phyloP scores from a whole-genome alignment of 2,329 filamentous ascomycete species.

The Aspergillus awamori region DNA sequence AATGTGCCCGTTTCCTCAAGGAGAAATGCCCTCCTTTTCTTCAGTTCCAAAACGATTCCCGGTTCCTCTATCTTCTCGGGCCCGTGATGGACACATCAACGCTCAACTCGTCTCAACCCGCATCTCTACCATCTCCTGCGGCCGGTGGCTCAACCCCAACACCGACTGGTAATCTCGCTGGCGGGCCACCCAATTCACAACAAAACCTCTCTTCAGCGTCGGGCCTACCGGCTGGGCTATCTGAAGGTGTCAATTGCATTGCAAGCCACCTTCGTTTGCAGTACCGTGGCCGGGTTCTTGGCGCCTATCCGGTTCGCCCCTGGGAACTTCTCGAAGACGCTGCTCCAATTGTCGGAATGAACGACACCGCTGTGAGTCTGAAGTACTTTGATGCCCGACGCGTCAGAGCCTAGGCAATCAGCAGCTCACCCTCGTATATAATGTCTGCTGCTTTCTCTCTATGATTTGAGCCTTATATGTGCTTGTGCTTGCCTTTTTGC shows the following conservation, averaged over 20 bases:
- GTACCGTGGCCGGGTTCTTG: slow-evolving; percentile 38
- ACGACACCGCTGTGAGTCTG: slow-evolving; percentile 49
- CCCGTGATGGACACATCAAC: slow-evolving; percentile 34
- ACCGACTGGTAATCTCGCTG: slow-evolving; percentile 28
- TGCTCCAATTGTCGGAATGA: slow-evolving; percentile 47
- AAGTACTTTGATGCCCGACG: slow-evolving; percentile 46
- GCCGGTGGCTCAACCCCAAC: slow-evolving; percentile 36
- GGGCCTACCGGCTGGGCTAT: slow-evolving; percentile 16
- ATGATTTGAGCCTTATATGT: neutral
- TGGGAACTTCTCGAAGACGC: slow-evolving; percentile 52
- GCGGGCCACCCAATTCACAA: slow-evolving; percentile 22
- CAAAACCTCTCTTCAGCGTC: slow-evolving; percentile 17
- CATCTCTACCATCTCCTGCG: slow-evolving; percentile 36
- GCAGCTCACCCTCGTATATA: neutral
- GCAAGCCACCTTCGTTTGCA: slow-evolving; percentile 42
- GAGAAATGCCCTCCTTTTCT: slow-evolving; percentile 45
- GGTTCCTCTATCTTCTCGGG: slow-evolving; percentile 47
- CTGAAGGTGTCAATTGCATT: slow-evolving; percentile 33
- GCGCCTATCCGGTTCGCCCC: slow-evolving; percentile 40
- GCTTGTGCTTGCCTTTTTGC: neutral
- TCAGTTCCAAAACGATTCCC: slow-evolving; percentile 43
- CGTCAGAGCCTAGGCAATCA: slow-evolving; percentile 24
- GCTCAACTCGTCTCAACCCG: slow-evolving; percentile 25
- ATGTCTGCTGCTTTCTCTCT: neutral
- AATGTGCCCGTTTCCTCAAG: slow-evolving; percentile 46